phyloP scores from a whole-genome alignment of 2,329 filamentous ascomycete genomes.

The Aspergillus luchuensis region DNA sequence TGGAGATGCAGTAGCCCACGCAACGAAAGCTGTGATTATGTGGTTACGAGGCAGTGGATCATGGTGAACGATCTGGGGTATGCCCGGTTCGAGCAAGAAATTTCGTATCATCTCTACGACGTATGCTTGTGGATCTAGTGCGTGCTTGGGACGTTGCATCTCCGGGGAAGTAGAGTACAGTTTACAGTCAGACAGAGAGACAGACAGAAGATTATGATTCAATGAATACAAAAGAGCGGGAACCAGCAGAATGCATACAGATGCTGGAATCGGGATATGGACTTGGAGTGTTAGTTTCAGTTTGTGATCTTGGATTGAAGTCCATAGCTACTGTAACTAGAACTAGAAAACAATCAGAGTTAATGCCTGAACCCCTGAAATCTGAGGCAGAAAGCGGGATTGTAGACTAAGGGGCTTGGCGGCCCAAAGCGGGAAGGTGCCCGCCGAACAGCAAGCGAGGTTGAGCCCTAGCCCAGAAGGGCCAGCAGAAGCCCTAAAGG shows the following conservation, averaged over 20 bases:
- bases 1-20: conserved; percentile 51
- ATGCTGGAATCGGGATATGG: not conserved
- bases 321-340: no score
- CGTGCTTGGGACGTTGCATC: not conserved
- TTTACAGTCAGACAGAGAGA: not conserved
- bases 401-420: conserved; percentile 15
- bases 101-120: not conserved
- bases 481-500: conserved; percentile 34
- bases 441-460: conserved; percentile 36
- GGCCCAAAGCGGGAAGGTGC: conserved; percentile 27
- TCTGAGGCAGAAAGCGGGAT: conserved; percentile 3
- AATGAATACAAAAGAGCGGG: not conserved
- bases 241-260: not conserved
- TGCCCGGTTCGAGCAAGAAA: not conserved
- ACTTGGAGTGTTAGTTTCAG: not conserved
- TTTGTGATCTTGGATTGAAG: not conserved
- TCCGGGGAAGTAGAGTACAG: not conserved
- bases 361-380: not conserved
- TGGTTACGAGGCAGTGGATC: conserved; percentile 8
- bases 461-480: conserved; percentile 44
- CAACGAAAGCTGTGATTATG: not conserved
- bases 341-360: no score
- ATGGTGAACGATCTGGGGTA: not conserved
- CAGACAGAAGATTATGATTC: not conserved
- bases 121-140: not conserved